Conservation (phyloP, 176 grass and related monocot species). For the Thalia dealbata region DNA sequence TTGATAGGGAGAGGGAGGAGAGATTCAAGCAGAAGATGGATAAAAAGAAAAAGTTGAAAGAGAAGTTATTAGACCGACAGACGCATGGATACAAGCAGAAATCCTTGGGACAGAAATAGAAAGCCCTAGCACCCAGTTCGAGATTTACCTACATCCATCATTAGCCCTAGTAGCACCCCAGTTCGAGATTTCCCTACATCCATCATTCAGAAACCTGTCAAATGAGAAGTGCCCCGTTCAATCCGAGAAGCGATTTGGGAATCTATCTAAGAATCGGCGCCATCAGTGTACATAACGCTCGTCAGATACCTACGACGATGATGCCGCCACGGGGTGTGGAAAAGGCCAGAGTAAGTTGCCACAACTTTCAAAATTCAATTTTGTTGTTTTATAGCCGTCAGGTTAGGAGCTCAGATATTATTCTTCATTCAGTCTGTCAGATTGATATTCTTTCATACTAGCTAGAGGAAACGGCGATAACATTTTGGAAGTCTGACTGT, state of each 20-base stretch:
- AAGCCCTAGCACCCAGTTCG: not conserved
- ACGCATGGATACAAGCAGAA: constrained; percentile 94
- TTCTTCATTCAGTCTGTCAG: not conserved
- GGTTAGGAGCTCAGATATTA: not conserved
- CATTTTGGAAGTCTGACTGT: too few species aligned
- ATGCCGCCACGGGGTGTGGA: too few species aligned
- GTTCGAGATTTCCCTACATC: not conserved
- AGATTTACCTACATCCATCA: not conserved
- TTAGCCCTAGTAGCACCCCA: not conserved
- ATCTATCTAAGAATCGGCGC: too few species aligned
- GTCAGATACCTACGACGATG: not conserved
- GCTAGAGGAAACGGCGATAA: not conserved
- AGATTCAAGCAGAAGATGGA: constrained; percentile 76
- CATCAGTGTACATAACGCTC: not conserved
- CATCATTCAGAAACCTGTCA: not conserved
- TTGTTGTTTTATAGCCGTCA: not conserved
- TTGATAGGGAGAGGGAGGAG: constrained; percentile 72
- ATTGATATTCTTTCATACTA: not conserved
- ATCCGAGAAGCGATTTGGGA: not conserved
- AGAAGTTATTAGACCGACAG: constrained; percentile 74
- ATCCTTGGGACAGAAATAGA: constrained; percentile 52
- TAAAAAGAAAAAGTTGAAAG: constrained; percentile 79
- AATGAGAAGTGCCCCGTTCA: not conserved
- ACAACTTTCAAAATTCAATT: not conserved
- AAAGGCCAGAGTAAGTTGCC: not conserved